Conservation (phyloP, 2,329 filamentous ascomycete species). For the Nemania serpens region DNA sequence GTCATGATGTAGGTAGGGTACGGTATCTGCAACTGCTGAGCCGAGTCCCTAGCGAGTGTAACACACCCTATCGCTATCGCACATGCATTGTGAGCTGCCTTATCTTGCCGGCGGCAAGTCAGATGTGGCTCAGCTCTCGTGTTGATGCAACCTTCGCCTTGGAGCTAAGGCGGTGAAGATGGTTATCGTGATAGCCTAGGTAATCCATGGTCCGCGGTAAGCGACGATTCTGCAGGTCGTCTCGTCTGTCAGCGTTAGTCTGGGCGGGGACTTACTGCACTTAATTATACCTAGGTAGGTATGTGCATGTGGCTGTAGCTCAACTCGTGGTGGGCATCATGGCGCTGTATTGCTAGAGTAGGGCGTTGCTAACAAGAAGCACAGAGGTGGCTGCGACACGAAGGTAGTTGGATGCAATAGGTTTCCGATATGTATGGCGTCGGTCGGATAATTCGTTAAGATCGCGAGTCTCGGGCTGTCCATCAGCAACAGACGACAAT, state of each 20-base stretch:
- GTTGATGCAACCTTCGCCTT: not conserved
- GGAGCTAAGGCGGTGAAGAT: conserved; percentile 20
- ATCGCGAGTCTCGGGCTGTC: too few relatives aligned
- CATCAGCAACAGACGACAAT: too few relatives aligned
- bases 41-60: conserved; percentile 1
- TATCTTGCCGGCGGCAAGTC: conserved; percentile 20
- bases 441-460: too few relatives aligned
- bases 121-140: not conserved
- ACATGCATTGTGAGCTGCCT: not conserved
- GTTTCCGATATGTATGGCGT: too few relatives aligned
- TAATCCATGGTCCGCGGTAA: not conserved
- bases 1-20: too few relatives aligned
- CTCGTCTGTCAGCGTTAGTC: too few relatives aligned
- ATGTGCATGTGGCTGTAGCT: too few relatives aligned
- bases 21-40: not conserved
- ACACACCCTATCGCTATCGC: not conserved
- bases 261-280: not conserved
- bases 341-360: too few relatives aligned
- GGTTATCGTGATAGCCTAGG: not conserved
- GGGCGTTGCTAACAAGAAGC: too few relatives aligned
- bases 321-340: too few relatives aligned
- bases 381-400: too few relatives aligned
- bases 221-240: conserved; percentile 1
- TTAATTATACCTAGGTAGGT: not conserved
- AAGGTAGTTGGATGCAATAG: too few relatives aligned